Percentiles rank a stretch among this genome's conserved stretches.
phyloP scores from a whole-genome alignment of 2,329 filamentous ascomycete species.

The Pseudocercospora eumusae region DNA sequence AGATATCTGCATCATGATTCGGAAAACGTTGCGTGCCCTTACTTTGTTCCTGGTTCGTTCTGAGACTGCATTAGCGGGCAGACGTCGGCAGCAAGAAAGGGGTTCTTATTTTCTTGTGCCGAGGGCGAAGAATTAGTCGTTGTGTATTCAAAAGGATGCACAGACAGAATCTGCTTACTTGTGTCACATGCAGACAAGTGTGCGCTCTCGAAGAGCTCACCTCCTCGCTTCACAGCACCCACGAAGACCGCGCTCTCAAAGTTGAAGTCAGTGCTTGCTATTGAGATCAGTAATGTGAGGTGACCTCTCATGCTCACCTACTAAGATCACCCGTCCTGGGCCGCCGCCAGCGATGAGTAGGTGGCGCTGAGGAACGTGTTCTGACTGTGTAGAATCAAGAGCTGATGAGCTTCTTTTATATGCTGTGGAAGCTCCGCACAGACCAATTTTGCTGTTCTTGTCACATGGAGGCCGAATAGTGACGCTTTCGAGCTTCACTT shows the following conservation, averaged over 20 bases:
- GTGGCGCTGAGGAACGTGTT: neutral
- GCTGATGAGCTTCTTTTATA: neutral
- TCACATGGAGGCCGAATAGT: neutral
- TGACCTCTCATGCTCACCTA: neutral
- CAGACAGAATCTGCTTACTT: neutral
- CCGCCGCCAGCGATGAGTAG: neutral
- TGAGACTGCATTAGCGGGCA: no score
- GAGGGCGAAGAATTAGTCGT: no score
- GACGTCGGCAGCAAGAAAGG: no score
- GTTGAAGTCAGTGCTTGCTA: neutral
- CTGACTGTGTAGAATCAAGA: neutral
- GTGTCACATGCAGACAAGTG: neutral
- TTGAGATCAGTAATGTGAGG: neutral
- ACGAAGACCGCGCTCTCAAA: neutral
- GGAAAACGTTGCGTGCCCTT: no score
- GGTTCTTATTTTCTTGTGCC: no score
- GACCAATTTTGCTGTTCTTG: neutral
- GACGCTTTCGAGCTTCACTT: neutral
- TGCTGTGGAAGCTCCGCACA: neutral
- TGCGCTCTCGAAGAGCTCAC: neutral
- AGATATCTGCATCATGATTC: no score
- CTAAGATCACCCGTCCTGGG: neutral
- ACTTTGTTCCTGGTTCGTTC: no score
- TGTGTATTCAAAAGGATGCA: no score
- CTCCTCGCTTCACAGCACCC: neutral